These are phyloP conservation scores for Phytophthora sp. DNA, from an alignment of 352 stramenopile species.

Conservation along the genomic window DNA sequence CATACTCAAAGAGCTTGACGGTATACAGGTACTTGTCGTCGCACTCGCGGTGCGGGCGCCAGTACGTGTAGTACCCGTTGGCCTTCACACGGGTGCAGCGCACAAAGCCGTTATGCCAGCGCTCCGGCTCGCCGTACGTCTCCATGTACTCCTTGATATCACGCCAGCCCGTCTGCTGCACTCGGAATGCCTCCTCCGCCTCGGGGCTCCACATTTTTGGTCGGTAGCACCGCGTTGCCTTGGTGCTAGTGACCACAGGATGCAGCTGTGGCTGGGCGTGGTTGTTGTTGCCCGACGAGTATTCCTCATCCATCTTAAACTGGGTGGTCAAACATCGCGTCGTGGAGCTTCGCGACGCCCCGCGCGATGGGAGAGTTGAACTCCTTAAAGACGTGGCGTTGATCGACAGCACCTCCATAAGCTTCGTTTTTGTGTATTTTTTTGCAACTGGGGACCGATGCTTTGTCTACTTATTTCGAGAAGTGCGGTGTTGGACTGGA, in stretches of 20 bases:
- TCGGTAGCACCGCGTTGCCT: conserved; percentile 66
- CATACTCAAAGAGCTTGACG: conserved; percentile 83
- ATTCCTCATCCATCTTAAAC: conserved; percentile 67
- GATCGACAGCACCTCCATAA: conserved; percentile 46
- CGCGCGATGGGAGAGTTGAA: conserved; percentile 47
- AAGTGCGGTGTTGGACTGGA: too few species aligned
- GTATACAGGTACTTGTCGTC: conserved; percentile 85
- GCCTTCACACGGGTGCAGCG: conserved; percentile 82
- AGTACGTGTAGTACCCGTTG: conserved; percentile 88
- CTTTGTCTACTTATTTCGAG: conserved; percentile 9
- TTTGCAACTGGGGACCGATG: not conserved
- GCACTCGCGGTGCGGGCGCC: conserved; percentile 73
- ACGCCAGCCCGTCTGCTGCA: conserved; percentile 75
- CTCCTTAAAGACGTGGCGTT: conserved; percentile 42
- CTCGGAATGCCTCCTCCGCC: conserved; percentile 76
- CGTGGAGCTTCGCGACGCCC: conserved; percentile 31
- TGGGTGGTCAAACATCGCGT: conserved; percentile 32
- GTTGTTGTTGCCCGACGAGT: conserved; percentile 36
- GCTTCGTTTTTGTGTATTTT: conserved; percentile 4
- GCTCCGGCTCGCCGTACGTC: conserved; percentile 73
- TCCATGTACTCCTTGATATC: conserved; percentile 87
- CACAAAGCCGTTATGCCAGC: conserved; percentile 78
- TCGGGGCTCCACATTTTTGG: conserved; percentile 74
- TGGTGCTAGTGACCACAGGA: conserved; percentile 56
- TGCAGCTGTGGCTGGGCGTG: conserved; percentile 22